A percentile compares a stretch with the other conserved stretches of the same genome.
These are phyloP conservation scores for Vigna unguiculata DNA, from an alignment of 306 rosid genomes.

Conservation along the genomic window DNA sequence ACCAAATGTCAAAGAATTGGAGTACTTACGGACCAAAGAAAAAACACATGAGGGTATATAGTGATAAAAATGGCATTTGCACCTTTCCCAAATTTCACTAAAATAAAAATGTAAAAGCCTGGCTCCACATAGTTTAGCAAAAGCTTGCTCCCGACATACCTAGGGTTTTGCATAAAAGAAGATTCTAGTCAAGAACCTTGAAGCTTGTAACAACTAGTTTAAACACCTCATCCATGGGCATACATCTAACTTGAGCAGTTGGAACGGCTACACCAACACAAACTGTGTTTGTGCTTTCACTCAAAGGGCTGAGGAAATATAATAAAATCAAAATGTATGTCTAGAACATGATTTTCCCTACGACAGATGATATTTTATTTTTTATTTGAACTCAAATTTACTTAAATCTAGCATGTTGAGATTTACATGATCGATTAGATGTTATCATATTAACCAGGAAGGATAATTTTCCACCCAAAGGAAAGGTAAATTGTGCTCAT, in stretches of 20 bases:
- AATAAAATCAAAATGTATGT: slow-evolving; percentile 16
- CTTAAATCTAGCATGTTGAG: not conserved
- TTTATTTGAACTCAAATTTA: not conserved
- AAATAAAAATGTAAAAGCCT: not conserved
- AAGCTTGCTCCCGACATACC: slow-evolving; percentile 28
- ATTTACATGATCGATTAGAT: slow-evolving; percentile 3
- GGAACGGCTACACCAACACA: slow-evolving; percentile 78
- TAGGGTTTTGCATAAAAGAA: slow-evolving; percentile 55
- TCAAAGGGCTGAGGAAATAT: slow-evolving; percentile 70
- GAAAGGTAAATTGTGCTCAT: not conserved
- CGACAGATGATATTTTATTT: not conserved
- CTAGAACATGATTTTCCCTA: slow-evolving; percentile 13
- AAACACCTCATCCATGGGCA: slow-evolving; percentile 77
- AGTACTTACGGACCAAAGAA: slow-evolving; percentile 6
- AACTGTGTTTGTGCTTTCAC: slow-evolving; percentile 78
- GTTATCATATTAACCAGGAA: not conserved
- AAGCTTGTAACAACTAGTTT: slow-evolving; percentile 73
- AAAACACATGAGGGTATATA: slow-evolving; percentile 28
- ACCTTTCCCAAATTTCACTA: slow-evolving; percentile 32
- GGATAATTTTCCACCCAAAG: not conserved
- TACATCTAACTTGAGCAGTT: slow-evolving; percentile 69
- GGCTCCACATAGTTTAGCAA: not conserved
- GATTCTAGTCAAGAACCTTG: slow-evolving; percentile 76
- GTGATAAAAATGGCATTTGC: slow-evolving; percentile 20
- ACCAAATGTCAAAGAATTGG: not conserved